Evolutionary conservation across 176 grass and related monocot genomes (phyloP).

Genomic region (Musa acuminata): DNA sequence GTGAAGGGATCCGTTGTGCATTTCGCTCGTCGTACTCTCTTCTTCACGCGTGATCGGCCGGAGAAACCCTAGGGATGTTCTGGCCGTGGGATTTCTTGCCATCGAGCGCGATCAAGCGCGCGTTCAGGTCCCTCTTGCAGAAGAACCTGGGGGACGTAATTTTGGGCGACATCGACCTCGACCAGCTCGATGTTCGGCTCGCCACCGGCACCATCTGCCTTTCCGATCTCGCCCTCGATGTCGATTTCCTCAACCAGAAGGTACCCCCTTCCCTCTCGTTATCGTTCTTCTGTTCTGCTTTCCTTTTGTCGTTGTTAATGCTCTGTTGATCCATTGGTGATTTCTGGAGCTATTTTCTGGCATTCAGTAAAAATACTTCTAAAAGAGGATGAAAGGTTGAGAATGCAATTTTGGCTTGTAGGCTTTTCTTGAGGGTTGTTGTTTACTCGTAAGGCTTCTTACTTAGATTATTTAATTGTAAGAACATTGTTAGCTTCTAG

Average conservation of each 20-base stretch:
- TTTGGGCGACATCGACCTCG: conserved; percentile 86
- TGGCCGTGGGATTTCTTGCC: conserved; percentile 21
- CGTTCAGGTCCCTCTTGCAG: conserved; percentile 83
- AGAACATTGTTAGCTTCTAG: not conserved
- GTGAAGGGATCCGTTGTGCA: no score
- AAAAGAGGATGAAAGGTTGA: no score
- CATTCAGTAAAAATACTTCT: not conserved
- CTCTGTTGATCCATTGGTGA: no score
- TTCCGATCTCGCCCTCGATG: conserved; percentile 81
- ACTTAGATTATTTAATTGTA: not conserved
- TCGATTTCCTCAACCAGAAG: conserved; percentile 75
- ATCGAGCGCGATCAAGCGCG: conserved; percentile 53
- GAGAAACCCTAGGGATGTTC: conserved; percentile 1
- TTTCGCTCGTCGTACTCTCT: no score
- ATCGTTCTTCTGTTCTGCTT: no score
- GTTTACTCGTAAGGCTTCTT: not conserved
- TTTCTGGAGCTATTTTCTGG: no score
- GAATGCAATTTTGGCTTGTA: not conserved
- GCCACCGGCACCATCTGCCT: conserved; percentile 51
- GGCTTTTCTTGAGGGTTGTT: not conserved
- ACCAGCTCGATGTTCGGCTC: conserved; percentile 87
- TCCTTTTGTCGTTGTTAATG: no score
- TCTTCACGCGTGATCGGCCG: no score
- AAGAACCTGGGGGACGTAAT: conserved; percentile 84
- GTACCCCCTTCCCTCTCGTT: not conserved